Evolutionary conservation across 1,284 basidiomycete species (phyloP), one percentile per base, ranked within the genome.

Genomic region (Microstroma glucosiphilum): DNA sequence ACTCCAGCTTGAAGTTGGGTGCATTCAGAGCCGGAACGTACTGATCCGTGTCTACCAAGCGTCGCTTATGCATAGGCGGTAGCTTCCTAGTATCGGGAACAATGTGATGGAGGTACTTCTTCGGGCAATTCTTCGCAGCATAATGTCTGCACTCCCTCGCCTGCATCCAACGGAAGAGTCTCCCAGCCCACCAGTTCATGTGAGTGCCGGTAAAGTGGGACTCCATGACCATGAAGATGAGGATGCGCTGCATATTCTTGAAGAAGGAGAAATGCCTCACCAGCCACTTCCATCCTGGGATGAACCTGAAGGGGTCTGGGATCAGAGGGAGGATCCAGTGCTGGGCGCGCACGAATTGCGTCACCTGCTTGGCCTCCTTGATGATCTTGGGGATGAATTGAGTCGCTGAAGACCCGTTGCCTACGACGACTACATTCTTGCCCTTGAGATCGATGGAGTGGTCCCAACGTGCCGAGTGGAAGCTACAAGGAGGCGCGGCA

Each of bases 391-490:
- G 68, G 1, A 73, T 56, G 46, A 70, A 64, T 60, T 77, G 76
- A 23, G 76, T 68, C 1, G 69, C 77, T 0, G 69, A 69, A 43
- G 71, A 79, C 12, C 76, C 76, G 53, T 78, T 78, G 49, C 77
- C 76, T 4, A 80, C 68, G 15, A 80, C 66, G 17, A 78, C 69
- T 13, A 80, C 78, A 43, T 76, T 65, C 62, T 80, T 80, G 58
- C 71, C 70, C 48, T 68, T 69, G 41, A 79, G 54, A 30, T 74
- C 64, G 40, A 80, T 71, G 17, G 63, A 64, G 42, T 76, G 72
- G 57, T 80, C 75, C 80, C 80, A 80, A 3, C 73, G 65, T 0
- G 78, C 78, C 30, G 77, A 76, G 63, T 80, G 80, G 67, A 80
- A 80, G 59, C 72, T 62, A 68, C 70, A 3, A 66, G 62, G 11